phyloP scores from a whole-genome alignment of 805 yeast species.

The Saccharomycopsis fermentans region DNA sequence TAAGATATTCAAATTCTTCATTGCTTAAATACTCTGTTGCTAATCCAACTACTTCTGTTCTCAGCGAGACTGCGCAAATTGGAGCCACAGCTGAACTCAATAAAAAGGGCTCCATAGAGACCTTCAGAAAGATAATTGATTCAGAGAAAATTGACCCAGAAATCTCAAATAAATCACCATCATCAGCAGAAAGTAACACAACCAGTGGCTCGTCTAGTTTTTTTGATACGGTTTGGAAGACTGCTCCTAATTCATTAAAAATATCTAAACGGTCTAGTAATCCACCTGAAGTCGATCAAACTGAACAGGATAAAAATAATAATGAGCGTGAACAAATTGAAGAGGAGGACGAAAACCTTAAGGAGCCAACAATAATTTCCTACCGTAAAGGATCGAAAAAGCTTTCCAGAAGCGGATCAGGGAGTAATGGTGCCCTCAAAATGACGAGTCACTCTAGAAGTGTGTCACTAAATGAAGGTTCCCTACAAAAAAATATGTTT shows the following conservation, averaged over 20 bases:
- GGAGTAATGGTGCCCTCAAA: neutral
- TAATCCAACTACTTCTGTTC: neutral
- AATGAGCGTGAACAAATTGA: neutral
- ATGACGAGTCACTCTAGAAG: neutral
- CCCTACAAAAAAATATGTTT: neutral
- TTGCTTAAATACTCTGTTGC: neutral
- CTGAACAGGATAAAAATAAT: neutral
- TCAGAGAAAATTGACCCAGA: neutral
- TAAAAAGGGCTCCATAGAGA: neutral
- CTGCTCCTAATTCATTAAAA: slow-evolving; percentile 7
- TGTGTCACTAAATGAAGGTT: neutral
- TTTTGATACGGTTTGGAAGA: slow-evolving; percentile 15
- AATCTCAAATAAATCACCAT: neutral
- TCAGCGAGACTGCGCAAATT: neutral
- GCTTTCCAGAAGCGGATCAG: slow-evolving; percentile 10
- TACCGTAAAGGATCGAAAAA: slow-evolving; percentile 15
- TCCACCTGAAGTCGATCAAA: neutral
- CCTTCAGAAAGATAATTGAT: neutral
- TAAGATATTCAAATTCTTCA: neutral
- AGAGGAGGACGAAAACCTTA: neutral
- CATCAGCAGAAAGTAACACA: neutral
- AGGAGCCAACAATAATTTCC: slow-evolving; percentile 14
- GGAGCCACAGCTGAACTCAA: neutral
- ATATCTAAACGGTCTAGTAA: neutral
- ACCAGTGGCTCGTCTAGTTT: slow-evolving; percentile 1